phyloP scores from a whole-genome alignment of 2,329 filamentous ascomycete genomes.

The Pyrenochaeta sp. region DNA sequence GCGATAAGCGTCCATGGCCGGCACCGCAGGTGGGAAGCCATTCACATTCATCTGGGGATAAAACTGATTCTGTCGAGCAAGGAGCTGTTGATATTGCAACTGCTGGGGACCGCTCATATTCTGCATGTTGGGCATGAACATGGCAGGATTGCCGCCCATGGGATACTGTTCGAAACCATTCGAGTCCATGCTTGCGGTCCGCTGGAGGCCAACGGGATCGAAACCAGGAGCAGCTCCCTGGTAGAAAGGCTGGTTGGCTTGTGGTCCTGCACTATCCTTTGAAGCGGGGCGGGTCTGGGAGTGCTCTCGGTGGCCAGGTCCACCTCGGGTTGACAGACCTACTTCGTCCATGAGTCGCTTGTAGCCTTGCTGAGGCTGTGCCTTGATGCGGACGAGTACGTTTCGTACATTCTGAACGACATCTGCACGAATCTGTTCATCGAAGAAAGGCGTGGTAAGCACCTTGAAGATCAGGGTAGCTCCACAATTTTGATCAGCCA shows the following conservation, averaged over 20 bases:
- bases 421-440: conserved; percentile 85
- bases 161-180: conserved; percentile 56
- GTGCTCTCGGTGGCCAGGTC: conserved; percentile 48
- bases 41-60: conserved; percentile 58
- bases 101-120: conserved; percentile 56
- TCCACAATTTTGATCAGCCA: conserved; percentile 89
- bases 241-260: conserved; percentile 45
- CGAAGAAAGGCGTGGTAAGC: conserved; percentile 94
- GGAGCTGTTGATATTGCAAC: conserved; percentile 65
- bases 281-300: conserved; percentile 47
- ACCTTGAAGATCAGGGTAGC: conserved; percentile 99
- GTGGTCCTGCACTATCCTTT: conserved; percentile 44
- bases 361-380: conserved; percentile 92
- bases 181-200: conserved; percentile 59
- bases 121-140: conserved; percentile 50
- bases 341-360: conserved; percentile 99
- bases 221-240: conserved; percentile 46
- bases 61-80: conserved; percentile 57
- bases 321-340: conserved; percentile 72
- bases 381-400: conserved; percentile 88
- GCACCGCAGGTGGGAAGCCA: conserved; percentile 48
- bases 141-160: conserved; percentile 42
- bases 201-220: conserved; percentile 53
- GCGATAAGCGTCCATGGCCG: conserved; percentile 53
- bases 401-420: conserved; percentile 92